phyloP scores from a whole-genome alignment of 805 yeast genomes.

The Starmerella asiatica region DNA sequence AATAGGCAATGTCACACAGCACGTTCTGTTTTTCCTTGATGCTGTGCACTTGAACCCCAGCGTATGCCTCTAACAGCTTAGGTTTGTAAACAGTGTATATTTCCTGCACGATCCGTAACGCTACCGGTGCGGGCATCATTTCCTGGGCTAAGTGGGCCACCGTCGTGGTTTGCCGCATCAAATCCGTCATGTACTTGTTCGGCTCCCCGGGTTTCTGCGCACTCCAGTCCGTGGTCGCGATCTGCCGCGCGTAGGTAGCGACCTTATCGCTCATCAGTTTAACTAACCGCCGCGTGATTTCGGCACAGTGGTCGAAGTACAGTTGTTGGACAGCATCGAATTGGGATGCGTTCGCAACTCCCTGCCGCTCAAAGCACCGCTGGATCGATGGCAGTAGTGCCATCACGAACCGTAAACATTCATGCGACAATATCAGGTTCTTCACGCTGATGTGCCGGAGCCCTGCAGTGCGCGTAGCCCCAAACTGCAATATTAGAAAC shows the following conservation, averaged over 20 bases:
- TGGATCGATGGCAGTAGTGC: slow-evolving; percentile 29
- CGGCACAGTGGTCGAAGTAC: slow-evolving; percentile 48
- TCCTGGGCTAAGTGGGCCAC: slow-evolving; percentile 46
- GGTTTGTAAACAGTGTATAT: slow-evolving; percentile 43
- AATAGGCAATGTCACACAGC: slow-evolving; percentile 48
- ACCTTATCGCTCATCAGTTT: slow-evolving; percentile 58
- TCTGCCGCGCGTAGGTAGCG: slow-evolving; percentile 35
- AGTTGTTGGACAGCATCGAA: slow-evolving; percentile 32
- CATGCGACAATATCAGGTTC: slow-evolving; percentile 55
- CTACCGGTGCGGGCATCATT: slow-evolving; percentile 34
- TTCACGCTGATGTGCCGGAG: slow-evolving; percentile 60
- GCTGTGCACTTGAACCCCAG: slow-evolving; percentile 28
- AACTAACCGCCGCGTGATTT: slow-evolving; percentile 50
- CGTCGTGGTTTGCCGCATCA: slow-evolving; percentile 54
- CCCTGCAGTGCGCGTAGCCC: slow-evolving; percentile 59
- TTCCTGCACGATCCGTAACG: slow-evolving; percentile 23
- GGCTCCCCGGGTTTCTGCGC: slow-evolving; percentile 33
- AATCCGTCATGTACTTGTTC: slow-evolving; percentile 49
- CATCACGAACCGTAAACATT: slow-evolving; percentile 42
- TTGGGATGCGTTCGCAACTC: not conserved
- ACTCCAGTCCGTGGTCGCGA: slow-evolving; percentile 40
- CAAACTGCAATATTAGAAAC: slow-evolving; percentile 56
- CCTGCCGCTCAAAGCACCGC: slow-evolving; percentile 25
- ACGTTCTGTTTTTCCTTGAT: slow-evolving; percentile 35
- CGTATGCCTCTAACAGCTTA: slow-evolving; percentile 39